A percentile compares a stretch with the other conserved stretches of the same genome.
Evolutionary conservation across 208 protist genomes (phyloP).

Genomic region (Leishmania mexicana): DNA sequence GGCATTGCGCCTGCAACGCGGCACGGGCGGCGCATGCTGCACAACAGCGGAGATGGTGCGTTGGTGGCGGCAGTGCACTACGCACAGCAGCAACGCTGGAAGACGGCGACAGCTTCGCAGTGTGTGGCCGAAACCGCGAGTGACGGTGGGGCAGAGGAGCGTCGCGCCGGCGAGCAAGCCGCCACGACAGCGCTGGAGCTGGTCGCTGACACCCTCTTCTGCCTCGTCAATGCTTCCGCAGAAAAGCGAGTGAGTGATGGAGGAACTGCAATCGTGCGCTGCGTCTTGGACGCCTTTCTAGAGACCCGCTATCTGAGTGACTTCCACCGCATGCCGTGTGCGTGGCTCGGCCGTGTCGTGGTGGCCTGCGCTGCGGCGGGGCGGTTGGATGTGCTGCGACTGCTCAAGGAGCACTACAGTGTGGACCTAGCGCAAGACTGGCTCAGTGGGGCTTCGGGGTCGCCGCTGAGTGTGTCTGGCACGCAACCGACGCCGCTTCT

Average conservation of each 20-base stretch:
- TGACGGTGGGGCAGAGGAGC: neutral
- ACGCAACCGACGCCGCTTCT: conserved; percentile 27
- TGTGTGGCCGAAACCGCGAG: neutral
- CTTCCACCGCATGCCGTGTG: conserved; percentile 28
- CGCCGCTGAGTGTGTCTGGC: neutral
- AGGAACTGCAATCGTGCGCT: conserved; percentile 21
- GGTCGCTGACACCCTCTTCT: conserved; percentile 11
- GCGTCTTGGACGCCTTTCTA: conserved; percentile 31
- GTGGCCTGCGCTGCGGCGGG: conserved; percentile 40
- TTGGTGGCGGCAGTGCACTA: conserved; percentile 38
- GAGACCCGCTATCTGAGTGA: conserved; percentile 19
- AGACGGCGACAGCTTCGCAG: conserved; percentile 9
- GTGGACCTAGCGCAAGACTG: conserved; percentile 32
- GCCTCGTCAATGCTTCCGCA: conserved; percentile 2
- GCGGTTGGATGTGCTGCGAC: conserved; percentile 43
- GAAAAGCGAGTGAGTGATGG: conserved; percentile 1
- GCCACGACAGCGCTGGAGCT: conserved; percentile 16
- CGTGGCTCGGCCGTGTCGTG: conserved; percentile 51
- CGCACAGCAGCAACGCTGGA: conserved; percentile 12
- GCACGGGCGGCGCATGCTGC: conserved; percentile 33
- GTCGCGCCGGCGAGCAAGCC: neutral
- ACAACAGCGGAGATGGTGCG: conserved; percentile 6
- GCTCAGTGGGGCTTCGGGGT: neutral
- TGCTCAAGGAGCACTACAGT: conserved; percentile 46
- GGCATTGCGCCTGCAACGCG: conserved; percentile 43